These are phyloP conservation scores for Physocladia obscura DNA, from an alignment of 192 early-diverging fungal genomes.

Conservation along the genomic window DNA sequence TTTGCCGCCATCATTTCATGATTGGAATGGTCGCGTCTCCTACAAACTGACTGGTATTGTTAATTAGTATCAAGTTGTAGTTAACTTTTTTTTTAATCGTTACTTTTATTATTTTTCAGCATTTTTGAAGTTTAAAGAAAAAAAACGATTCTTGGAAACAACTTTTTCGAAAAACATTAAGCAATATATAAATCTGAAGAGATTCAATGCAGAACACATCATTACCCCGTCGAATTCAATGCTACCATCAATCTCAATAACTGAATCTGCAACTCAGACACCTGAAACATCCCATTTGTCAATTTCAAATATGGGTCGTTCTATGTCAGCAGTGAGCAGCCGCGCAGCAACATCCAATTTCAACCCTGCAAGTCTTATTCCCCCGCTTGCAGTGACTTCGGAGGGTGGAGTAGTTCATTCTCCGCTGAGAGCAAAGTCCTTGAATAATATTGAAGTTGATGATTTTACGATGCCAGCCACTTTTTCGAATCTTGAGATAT, in stretches of 20 bases:
- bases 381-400: too few species aligned
- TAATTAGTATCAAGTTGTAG: too few species aligned
- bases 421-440: too few species aligned
- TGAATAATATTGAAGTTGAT: too few species aligned
- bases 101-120: not conserved
- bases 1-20: constrained; percentile 15
- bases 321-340: too few species aligned
- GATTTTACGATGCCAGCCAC: not conserved
- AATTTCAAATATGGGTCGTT: too few species aligned
- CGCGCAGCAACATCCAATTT: too few species aligned
- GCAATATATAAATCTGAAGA: not conserved
- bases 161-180: not conserved
- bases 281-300: too few species aligned
- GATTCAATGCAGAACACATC: too few species aligned
- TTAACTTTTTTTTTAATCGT: not conserved
- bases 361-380: not conserved
- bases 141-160: not conserved
- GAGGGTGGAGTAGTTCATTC: too few species aligned
- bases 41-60: constrained; percentile 7
- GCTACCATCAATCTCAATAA: too few species aligned
- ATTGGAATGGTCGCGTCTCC: not conserved
- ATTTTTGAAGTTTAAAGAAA: not conserved
- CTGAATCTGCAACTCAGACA: too few species aligned
- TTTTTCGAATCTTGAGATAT: not conserved
- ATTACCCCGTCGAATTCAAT: not conserved